Evolutionary conservation across 352 stramenopile genomes (phyloP).

Genomic region (Elongisporangium anandrum): DNA sequence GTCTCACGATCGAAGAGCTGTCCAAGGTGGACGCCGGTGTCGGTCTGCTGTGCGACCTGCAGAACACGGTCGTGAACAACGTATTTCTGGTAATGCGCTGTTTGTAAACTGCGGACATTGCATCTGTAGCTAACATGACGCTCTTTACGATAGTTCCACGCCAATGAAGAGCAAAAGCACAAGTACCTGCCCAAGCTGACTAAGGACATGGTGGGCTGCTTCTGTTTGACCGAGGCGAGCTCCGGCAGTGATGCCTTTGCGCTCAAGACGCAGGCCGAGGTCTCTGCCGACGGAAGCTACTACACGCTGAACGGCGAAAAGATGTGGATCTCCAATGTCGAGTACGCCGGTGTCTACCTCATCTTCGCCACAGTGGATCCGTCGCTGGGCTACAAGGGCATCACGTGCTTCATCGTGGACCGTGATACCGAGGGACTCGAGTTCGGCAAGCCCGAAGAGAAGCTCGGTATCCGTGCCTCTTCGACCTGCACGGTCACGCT

Average conservation of each 20-base stretch:
- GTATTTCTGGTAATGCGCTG: conserved; percentile 87
- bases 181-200: conserved; percentile 76
- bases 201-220: conserved; percentile 86
- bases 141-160: conserved; percentile 30
- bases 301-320: conserved; percentile 93
- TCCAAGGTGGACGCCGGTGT: conserved; percentile 93
- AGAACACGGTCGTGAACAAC: conserved; percentile 94
- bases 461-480: conserved; percentile 92
- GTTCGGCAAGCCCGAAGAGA: conserved; percentile 90
- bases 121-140: conserved; percentile 1
- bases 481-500: conserved; percentile 92
- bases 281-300: conserved; percentile 83
- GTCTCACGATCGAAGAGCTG: conserved; percentile 95
- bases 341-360: conserved; percentile 90
- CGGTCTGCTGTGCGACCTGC: conserved; percentile 93
- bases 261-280: conserved; percentile 88
- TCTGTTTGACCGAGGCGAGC: conserved; percentile 92
- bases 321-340: conserved; percentile 95
- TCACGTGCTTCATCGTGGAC: conserved; percentile 96
- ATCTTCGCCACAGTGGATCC: conserved; percentile 91
- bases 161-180: conserved; percentile 67
- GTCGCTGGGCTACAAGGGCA: conserved; percentile 91
- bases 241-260: conserved; percentile 95
- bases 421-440: conserved; percentile 79
- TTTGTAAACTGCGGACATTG: too few species aligned